These are phyloP conservation scores for Tulasnella sp. DNA, from an alignment of 768 basidiomycete species.

Conservation along the genomic window DNA sequence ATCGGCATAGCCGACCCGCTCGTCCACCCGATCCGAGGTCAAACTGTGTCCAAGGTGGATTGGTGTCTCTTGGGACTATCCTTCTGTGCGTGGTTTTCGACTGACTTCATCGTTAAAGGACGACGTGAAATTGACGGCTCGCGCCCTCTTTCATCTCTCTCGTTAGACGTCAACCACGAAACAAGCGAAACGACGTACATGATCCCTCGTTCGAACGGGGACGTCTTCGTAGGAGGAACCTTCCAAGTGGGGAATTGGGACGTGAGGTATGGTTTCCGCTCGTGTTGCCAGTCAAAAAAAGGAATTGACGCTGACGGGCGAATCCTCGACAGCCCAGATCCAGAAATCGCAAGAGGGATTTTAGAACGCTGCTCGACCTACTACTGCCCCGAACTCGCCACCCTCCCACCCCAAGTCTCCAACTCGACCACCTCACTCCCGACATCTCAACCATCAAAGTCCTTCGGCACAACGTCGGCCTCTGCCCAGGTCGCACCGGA, in stretches of 20 bases:
- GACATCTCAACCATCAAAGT: slow-evolving; percentile 42
- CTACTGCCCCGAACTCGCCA: slow-evolving; percentile 34
- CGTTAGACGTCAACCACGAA: slow-evolving; percentile 17
- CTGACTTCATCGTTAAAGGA: too few relatives aligned
- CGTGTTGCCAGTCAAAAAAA: too few relatives aligned
- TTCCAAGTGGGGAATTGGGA: slow-evolving; percentile 52
- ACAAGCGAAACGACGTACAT: slow-evolving; percentile 50
- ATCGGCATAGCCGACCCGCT: slow-evolving; percentile 76
- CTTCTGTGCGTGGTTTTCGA: not conserved
- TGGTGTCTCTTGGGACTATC: slow-evolving; percentile 19
- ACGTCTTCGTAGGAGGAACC: slow-evolving; percentile 41
- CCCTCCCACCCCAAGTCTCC: slow-evolving; percentile 33
- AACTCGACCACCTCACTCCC: slow-evolving; percentile 37
- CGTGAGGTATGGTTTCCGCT: slow-evolving; percentile 35
- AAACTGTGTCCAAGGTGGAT: slow-evolving; percentile 67
- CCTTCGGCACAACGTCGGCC: slow-evolving; percentile 54
- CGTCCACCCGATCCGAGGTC: slow-evolving; percentile 76
- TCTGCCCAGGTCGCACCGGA: slow-evolving; percentile 54
- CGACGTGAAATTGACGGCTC: too few relatives aligned
- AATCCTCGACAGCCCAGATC: slow-evolving; percentile 27
- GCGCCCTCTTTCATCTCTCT: not conserved
- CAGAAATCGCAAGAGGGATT: slow-evolving; percentile 45
- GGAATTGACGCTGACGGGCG: too few relatives aligned
- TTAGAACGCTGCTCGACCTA: slow-evolving; percentile 42
- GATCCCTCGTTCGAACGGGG: slow-evolving; percentile 56